These are phyloP conservation scores for Botrytis fragariae DNA, from an alignment of 2,329 filamentous ascomycete species.

Conservation along the genomic window DNA sequence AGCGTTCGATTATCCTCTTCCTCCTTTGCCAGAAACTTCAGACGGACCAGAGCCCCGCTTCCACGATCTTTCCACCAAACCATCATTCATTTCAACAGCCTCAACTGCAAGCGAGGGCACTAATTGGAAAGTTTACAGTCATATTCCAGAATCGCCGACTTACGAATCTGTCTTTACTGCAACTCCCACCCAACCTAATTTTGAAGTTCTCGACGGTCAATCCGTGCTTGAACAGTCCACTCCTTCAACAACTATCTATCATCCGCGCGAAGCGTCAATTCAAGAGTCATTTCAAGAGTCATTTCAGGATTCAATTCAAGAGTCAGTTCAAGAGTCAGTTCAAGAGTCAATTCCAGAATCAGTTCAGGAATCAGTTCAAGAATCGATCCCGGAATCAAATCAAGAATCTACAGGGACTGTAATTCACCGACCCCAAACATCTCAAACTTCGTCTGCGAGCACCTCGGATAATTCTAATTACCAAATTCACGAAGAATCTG, in stretches of 20 bases:
- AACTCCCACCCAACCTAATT: constrained; percentile 20
- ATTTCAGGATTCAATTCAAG: not conserved
- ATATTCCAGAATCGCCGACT: constrained; percentile 21
- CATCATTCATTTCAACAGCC: constrained; percentile 37
- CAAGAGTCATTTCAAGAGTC: not conserved
- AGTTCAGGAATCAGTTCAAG: not conserved
- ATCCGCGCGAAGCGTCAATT: not conserved
- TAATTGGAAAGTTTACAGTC: constrained; percentile 39
- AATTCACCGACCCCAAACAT: not conserved
- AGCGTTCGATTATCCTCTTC: constrained; percentile 27
- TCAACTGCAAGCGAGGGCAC: constrained; percentile 38
- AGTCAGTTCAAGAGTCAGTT: not conserved
- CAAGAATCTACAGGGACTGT: constrained; percentile 4
- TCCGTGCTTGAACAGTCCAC: constrained; percentile 11
- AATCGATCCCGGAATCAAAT: not conserved
- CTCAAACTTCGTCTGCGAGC: constrained; percentile 14
- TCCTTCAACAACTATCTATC: constrained; percentile 17
- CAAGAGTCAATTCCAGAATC: not conserved
- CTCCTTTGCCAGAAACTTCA: constrained; percentile 33
- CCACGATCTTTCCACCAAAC: constrained; percentile 37
- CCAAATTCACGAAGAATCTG: constrained; percentile 6
- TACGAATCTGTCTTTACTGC: constrained; percentile 29
- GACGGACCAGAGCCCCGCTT: constrained; percentile 28
- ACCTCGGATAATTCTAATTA: constrained; percentile 17
- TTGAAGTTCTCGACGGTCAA: constrained; percentile 16